Conservation (phyloP, 2,329 filamentous ascomycete species). For the Corynespora cassiicola region DNA sequence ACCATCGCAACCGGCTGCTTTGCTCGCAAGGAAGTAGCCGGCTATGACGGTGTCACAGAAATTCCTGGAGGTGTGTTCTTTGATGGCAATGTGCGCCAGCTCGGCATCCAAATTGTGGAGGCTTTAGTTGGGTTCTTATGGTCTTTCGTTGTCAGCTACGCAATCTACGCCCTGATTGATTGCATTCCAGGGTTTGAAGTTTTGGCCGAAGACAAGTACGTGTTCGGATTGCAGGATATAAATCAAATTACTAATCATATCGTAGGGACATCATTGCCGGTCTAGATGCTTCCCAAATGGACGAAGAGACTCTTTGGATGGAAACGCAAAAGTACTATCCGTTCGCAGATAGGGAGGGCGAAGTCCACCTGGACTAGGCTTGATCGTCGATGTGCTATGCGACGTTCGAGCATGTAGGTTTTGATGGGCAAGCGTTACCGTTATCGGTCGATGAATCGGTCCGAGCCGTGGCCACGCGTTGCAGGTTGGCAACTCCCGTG, state of each 20-base stretch:
- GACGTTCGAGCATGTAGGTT: no score
- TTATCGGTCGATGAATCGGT: no score
- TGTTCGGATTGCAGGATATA: conserved; percentile 10
- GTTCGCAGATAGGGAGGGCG: conserved; percentile 35
- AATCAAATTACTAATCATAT: conserved; percentile 15
- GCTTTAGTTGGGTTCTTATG: conserved; percentile 59
- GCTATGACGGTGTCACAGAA: conserved; percentile 58
- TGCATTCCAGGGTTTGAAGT: conserved; percentile 61
- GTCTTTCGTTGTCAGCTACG: conserved; percentile 58
- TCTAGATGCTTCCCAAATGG: conserved; percentile 59
- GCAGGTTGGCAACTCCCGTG: no score
- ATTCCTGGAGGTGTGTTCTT: conserved; percentile 61
- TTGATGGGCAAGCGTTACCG: no score
- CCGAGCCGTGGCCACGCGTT: no score
- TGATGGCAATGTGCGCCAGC: conserved; percentile 58
- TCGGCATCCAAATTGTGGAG: conserved; percentile 59
- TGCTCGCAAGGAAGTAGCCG: conserved; percentile 58
- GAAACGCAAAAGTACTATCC: conserved; percentile 45
- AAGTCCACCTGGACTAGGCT: conserved; percentile 37
- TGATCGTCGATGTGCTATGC: no score
- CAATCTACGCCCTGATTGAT: conserved; percentile 59
- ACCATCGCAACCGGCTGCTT: conserved; percentile 61
- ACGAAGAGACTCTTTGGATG: conserved; percentile 51
- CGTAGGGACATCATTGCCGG: conserved; percentile 55
- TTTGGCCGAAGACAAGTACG: conserved; percentile 60